Base-by-base conservation (phyloP, 2,329 filamentous ascomycete genomes). In the Aspergillus japonicus region DNA sequence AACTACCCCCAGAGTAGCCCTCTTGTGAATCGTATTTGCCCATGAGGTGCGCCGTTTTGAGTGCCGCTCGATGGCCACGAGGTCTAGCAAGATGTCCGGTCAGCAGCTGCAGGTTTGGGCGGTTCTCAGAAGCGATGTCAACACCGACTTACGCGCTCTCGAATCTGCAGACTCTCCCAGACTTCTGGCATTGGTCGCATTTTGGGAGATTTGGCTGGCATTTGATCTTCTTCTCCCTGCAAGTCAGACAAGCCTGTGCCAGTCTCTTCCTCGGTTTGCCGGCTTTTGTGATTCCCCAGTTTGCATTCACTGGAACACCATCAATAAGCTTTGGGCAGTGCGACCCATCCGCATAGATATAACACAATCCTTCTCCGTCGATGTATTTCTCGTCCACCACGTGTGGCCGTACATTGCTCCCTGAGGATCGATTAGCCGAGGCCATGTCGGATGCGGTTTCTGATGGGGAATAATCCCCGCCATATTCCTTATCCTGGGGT, bases 141-240 rank as follows among this genome's bases (percentile, higher is more conserved):
- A 19, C 39, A 19, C 16, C 39, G 29, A 88, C 89, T 86, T 80
- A 94, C 90, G 90, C 90, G 77, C 90, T 91, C 77, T 91, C 90
- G 71, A 92, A 92, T 76, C 89, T 89, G 84, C 93, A 96, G 19
- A 89, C 82, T 51, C 91, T 85, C 58, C 92, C 91, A 71, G 94
- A 94, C 78, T 96, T 96, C 73, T 95, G 89, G 74, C 93, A 97
- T 77, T 96, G 92, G 56, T 93, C 85, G 69, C 93, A 97, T 67
- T 91, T 92, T 44, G 90, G 90, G 65, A 87, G 89, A 68, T 93
- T 92, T 1, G 92, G 93, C 65, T 96, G 92, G 71, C 93, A 97
- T 76, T 96, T 96, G 79, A 97, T 96, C 82, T 96, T 97, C 86
- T 96, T 97, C 78, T 96, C 92, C 54, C 93, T 86, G 74, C 93